Base-by-base conservation (phyloP, 257 asterid genomes). In the Nicotiana otophora region DNA sequence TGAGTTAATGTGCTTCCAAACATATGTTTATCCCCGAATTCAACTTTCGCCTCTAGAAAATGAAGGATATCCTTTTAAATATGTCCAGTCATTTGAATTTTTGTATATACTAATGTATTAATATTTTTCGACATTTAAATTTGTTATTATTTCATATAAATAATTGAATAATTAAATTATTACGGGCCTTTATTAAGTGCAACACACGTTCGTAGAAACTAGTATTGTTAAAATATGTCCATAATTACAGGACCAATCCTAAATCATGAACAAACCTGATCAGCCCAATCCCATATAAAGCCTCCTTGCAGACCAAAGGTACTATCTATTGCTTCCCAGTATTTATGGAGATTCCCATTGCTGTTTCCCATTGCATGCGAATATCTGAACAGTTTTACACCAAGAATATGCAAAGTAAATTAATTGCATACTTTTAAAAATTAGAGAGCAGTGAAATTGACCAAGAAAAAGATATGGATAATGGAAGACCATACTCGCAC, bases 241-340 rank as follows among this genome's bases (percentile, higher is more conserved):
- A 20, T 5, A 46, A 23, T 72, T 42, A 72, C 36, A 23, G 78
- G 78, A 72, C 34, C 60, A 42, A 70, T 70, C 60, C 78, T n/a
- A 70, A 70, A 72, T 14, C 36, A 72, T 74, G 80, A 65, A 79
- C 86, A 83, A 48, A 96, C 98, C 99, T 96, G 98, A 88, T 94
- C 98, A 92, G 88, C 99, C 99, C 99, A 96, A 42, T 96, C 99
- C 99, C 99, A 96, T 75, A 96, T 94, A 88, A 96, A 94, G 81
- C 99, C 99, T 85, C 99, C 99, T 87, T 96, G 99, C 51, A 96
- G 96, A 84, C 99, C 99, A 89, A 96, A 93, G 39, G 96, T 96
- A 92, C 80, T 90, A 89, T 96, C 99, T 82, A 96, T 94, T 85
- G 98, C 98, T 93, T 96, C 98, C 99, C 99, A 94, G 86, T 96